Conservation (phyloP, 2,329 filamentous ascomycete genomes). For the Sclerotiophoma versabilis region DNA sequence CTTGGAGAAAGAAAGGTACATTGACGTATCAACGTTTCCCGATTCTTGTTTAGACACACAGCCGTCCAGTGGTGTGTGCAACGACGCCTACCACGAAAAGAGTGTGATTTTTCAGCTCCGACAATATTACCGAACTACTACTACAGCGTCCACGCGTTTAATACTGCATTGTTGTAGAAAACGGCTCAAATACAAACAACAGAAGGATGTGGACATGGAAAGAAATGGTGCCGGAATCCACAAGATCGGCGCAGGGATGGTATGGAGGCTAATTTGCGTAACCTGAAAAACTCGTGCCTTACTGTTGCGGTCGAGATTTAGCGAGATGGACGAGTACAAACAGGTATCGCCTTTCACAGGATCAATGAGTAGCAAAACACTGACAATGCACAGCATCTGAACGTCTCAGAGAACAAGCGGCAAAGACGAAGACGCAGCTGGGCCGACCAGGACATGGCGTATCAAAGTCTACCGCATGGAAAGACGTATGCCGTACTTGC, state of each 20-base stretch:
- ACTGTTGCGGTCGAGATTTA: constrained; percentile 1
- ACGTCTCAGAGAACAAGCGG: constrained; percentile 5
- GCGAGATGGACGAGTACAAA: constrained; percentile 14
- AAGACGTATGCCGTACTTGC: constrained; percentile 15
- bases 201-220: not conserved
- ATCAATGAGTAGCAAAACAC: too few relatives aligned
- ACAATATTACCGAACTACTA: too few relatives aligned
- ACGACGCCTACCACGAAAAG: too few relatives aligned
- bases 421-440: constrained; percentile 9
- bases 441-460: constrained; percentile 13
- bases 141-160: too few relatives aligned
- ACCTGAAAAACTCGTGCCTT: constrained; percentile 4
- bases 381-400: constrained; percentile 1
- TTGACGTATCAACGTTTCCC: too few relatives aligned
- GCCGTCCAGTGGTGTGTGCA: too few relatives aligned
- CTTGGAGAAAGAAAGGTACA: too few relatives aligned
- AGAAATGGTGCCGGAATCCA: not conserved
- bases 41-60: too few relatives aligned
- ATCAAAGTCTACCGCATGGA: constrained; percentile 12
- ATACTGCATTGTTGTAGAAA: too few relatives aligned
- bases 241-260: constrained; percentile 17
- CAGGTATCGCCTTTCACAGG: not conserved
- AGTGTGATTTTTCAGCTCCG: too few relatives aligned
- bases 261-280: constrained; percentile 3
- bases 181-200: too few relatives aligned